These are phyloP conservation scores for Phoenix roebelenii DNA, from an alignment of 176 grass and related monocot genomes.

Conservation along the genomic window DNA sequence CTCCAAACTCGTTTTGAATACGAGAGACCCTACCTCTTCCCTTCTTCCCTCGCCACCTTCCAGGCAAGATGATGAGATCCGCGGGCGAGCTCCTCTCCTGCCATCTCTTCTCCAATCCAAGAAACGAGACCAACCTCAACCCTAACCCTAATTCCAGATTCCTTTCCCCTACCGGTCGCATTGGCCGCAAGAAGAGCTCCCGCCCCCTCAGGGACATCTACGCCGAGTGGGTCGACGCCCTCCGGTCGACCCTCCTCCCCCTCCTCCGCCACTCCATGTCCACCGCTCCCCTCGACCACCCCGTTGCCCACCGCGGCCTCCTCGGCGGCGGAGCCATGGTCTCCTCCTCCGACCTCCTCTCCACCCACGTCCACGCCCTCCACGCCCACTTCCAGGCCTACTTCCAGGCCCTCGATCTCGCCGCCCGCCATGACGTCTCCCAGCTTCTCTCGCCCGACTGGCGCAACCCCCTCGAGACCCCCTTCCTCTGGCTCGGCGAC, in stretches of 20 bases:
- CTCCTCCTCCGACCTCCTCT: conserved; percentile 16
- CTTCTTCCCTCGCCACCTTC: too few species aligned
- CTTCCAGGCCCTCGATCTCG: conserved; percentile 49
- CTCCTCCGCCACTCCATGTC: conserved; percentile 30
- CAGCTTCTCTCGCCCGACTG: conserved; percentile 34
- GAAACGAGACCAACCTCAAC: too few species aligned
- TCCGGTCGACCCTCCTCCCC: conserved; percentile 48
- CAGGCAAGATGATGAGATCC: too few species aligned
- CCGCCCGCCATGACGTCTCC: conserved; percentile 40
- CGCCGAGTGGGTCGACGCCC: conserved; percentile 42
- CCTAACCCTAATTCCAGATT: too few species aligned
- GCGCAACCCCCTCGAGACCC: conserved; percentile 47
- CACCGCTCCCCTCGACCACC: neutral
- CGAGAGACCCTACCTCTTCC: too few species aligned
- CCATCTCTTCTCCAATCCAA: too few species aligned
- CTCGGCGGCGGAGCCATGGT: conserved; percentile 19
- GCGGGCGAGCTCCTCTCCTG: too few species aligned
- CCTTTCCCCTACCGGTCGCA: too few species aligned
- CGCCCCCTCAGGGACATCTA: conserved; percentile 29
- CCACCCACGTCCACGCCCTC: conserved; percentile 30
- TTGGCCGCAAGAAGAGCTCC: too few species aligned
- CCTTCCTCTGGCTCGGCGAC: conserved; percentile 59
- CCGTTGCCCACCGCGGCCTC: conserved; percentile 25
- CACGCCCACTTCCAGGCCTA: conserved; percentile 51
- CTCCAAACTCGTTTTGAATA: too few species aligned